These are phyloP conservation scores for Hypocrella siamensis DNA, from an alignment of 2,329 filamentous ascomycete species.

Conservation along the genomic window DNA sequence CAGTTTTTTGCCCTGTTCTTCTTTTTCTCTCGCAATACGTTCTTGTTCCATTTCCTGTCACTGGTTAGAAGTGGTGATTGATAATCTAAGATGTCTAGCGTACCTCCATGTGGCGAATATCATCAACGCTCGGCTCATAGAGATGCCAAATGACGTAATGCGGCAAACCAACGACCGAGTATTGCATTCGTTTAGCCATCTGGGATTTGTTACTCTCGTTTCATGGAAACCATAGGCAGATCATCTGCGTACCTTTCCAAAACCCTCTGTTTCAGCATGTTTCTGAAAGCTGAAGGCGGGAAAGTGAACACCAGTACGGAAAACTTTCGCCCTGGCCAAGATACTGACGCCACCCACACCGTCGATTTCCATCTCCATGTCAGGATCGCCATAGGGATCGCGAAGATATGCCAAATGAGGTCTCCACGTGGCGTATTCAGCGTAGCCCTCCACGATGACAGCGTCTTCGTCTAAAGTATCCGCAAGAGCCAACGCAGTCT, in stretches of 20 bases:
- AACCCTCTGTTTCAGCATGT: constrained; percentile 95
- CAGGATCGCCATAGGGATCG: constrained; percentile 91
- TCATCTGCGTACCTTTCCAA: constrained; percentile 66
- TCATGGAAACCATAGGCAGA: background rate
- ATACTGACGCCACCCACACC: constrained; percentile 97
- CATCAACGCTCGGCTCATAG: constrained; percentile 96
- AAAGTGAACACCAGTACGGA: constrained; percentile 90
- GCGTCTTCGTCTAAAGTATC: constrained; percentile 95
- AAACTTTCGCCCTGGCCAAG: constrained; percentile 87
- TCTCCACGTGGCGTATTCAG: constrained; percentile 96
- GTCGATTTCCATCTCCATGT: constrained; percentile 99
- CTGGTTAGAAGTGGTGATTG: background rate
- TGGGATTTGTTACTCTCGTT: constrained; percentile 18
- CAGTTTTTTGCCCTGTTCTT: constrained; percentile 52
- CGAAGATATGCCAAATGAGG: constrained; percentile 93
- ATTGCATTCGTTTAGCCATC: constrained; percentile 97
- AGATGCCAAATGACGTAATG: constrained; percentile 99
- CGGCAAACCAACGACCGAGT: constrained; percentile 84
- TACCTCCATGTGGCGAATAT: constrained; percentile 91
- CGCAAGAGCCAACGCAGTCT: constrained; percentile 82
- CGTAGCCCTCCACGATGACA: constrained; percentile 96
- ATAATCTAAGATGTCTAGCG: constrained; percentile 6
- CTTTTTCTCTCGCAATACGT: constrained; percentile 60
- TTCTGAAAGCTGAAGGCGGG: constrained; percentile 98
- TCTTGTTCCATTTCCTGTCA: constrained; percentile 85